Evolutionary conservation across 345 rosid species (phyloP), one percentile per base, ranked within the genome.

Genomic region (Citrus mangshanensis): DNA sequence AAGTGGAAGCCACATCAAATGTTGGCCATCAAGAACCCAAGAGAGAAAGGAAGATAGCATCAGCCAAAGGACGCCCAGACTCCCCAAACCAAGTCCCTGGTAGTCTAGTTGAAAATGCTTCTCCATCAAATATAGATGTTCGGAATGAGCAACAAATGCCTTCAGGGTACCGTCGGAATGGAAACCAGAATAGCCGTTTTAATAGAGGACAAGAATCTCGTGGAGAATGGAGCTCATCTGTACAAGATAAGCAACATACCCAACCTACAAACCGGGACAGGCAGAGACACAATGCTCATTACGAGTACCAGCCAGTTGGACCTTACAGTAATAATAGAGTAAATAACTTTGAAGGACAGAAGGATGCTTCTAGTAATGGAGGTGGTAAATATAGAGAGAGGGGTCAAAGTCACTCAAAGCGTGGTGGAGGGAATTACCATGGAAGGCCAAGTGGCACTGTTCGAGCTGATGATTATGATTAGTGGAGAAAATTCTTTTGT

Each of bases 241-340:
- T 83, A 77, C 93, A 88, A 78, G 95, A 89, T 78, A 85, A 73
- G 81, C 91, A 87, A 27, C 89, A 87, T 68, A 89, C 81, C 73
- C 83, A 78, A 46, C 79, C 83, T 68, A 83, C 81, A 22, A 85
- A 85, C 81, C 79, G 93, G 82, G 98, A 91, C 67, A 85, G 93
- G 84, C 91, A 81, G 77, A 88, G 88, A 81, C 92, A 79, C n/a
- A 85, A 79, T 77, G n/a, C 87, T 21, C 93, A 91, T 78, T 94
- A 81, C 13, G 95, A 93, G 78, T 96, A 91, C 84, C 97, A 91
- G 83, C 98, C 95, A 51, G 92, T 93, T 82, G 93, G 91, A 75
- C 81, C 85, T 59, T 82, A 84, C 68, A 79, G 82, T 65, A 46
- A 70, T 40, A 85, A 79, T 35, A 88, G 79, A 84, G 77, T 85